Conservation (phyloP, 768 basidiomycete species). For the Boletus subcaerulescens region DNA sequence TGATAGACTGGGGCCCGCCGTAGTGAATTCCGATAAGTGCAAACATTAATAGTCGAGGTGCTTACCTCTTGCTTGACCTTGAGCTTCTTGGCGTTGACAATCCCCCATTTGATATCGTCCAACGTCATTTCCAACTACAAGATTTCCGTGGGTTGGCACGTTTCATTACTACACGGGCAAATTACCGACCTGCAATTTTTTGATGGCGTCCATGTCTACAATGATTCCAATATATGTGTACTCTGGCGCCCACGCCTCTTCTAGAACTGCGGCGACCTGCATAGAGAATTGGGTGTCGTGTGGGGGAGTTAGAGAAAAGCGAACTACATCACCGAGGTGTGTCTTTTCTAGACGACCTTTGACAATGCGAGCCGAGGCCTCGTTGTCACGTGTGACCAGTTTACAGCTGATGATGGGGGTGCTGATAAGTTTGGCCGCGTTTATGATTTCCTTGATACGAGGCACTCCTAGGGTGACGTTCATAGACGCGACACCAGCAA, state of each 20-base stretch:
- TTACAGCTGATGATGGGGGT: constrained; percentile 99
- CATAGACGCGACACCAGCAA: constrained; percentile 99
- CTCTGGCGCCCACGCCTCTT: constrained; percentile 93
- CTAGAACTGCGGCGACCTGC: constrained; percentile 87
- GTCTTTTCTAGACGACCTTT: constrained; percentile 97
- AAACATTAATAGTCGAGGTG: background rate
- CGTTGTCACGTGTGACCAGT: constrained; percentile 78
- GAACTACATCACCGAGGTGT: constrained; percentile 80
- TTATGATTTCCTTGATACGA: constrained; percentile 99
- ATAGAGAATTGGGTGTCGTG: background rate
- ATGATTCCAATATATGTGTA: constrained; percentile 94
- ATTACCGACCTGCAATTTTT: constrained; percentile 71
- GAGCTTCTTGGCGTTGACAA: constrained; percentile 81
- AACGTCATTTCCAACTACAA: constrained; percentile 84
- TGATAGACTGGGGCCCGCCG: constrained; percentile 56
- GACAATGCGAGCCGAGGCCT: constrained; percentile 95
- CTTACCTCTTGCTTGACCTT: constrained; percentile 86
- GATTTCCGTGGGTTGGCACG: background rate
- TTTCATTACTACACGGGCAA: background rate
- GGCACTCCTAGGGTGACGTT: constrained; percentile 99
- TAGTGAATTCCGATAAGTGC: background rate
- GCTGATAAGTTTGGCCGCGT: constrained; percentile 94
- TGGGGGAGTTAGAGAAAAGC: background rate
- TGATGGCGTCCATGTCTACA: constrained; percentile 83
- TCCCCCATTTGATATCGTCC: constrained; percentile 91